Percentiles rank a stretch among this genome's conserved stretches.
Conservation (phyloP, 2,329 filamentous ascomycete genomes). For the Penicillium oxalicum region DNA sequence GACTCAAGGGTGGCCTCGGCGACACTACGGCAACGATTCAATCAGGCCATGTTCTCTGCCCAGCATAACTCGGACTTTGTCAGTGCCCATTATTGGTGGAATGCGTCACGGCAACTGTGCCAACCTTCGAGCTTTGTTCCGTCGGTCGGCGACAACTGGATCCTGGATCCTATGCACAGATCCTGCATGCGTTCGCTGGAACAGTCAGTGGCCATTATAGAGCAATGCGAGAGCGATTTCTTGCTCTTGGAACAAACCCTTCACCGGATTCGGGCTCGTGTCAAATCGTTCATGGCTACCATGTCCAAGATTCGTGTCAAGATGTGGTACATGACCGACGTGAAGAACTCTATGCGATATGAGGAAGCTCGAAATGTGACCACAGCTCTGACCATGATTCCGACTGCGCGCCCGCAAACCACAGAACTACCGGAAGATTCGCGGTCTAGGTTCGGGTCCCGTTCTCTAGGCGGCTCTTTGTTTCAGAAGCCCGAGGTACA, state of each 20-base stretch:
- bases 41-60: constrained; percentile 69
- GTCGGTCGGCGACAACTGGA: constrained; percentile 61
- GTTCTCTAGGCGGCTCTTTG: constrained; percentile 51
- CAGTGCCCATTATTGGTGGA: constrained; percentile 78
- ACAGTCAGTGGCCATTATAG: constrained; percentile 29
- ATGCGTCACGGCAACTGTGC: constrained; percentile 68
- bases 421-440: constrained; percentile 26
- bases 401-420: constrained; percentile 36
- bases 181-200: constrained; percentile 42
- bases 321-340: constrained; percentile 98
- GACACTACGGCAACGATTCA: constrained; percentile 39
- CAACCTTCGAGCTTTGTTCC: constrained; percentile 48
- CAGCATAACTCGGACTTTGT: constrained; percentile 76
- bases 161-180: constrained; percentile 63
- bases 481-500: constrained; percentile 77
- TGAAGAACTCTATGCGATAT: constrained; percentile 82
- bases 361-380: constrained; percentile 82
- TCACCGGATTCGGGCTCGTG: constrained; percentile 66
- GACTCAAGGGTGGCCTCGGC: constrained; percentile 5
- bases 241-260: constrained; percentile 78
- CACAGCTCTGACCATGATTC: constrained; percentile 79
- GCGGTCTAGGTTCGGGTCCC: constrained; percentile 39
- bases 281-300: constrained; percentile 68
- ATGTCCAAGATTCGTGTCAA: constrained; percentile 78
- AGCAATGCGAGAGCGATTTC: constrained; percentile 44